Base-by-base conservation (phyloP, 345 rosid species). In the Isatis tinctoria region DNA sequence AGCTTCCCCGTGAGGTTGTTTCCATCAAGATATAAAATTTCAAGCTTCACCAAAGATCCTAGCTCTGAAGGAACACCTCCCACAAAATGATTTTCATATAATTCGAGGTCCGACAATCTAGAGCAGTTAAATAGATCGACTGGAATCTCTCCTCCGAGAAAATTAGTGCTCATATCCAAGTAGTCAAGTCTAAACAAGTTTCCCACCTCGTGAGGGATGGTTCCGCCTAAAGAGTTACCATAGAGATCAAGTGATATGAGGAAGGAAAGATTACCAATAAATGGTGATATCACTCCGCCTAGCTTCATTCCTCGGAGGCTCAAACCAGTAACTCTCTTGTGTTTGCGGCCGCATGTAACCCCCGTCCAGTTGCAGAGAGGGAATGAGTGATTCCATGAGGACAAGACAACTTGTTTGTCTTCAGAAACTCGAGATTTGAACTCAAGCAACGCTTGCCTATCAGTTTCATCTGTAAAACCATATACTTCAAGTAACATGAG, bases 181-280 rank as follows among this genome's bases (percentile, higher is more conserved):
- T 14, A 2, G 10, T 7, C 1, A 32, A 66, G 60, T 18, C 57
- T 44, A 4, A 20, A 26, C 57, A 81, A 66, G 0, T 0, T 12
- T 6, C 30, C 61, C 3, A 67, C 2, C 26, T 76, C 45, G 3
- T 0, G 60, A 17, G 80, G 49, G 5, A 72, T 73, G 37, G 0
- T 16, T 4, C 32, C 33, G 4, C 12, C 8, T 52, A 32, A 32
- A 6, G 8, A 5, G 8, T 32, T 32, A 5, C 6, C 35, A 32
- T 8, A 32, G 35, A 32, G 35, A 32, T 32, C 6, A 6, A 32
- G 35, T 32, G 35, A 32, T 6, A 32, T 6, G 16, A 76, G 43
- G 13, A 76, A 76, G 13, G 74, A 67, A 8, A 75, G 57, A 20
- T 75, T 75, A 14, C 79, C 70, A 13, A 75, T 24, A 14, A 16